Conservation (phyloP, 208 protist species). For the Crithidia thermophila region DNA sequence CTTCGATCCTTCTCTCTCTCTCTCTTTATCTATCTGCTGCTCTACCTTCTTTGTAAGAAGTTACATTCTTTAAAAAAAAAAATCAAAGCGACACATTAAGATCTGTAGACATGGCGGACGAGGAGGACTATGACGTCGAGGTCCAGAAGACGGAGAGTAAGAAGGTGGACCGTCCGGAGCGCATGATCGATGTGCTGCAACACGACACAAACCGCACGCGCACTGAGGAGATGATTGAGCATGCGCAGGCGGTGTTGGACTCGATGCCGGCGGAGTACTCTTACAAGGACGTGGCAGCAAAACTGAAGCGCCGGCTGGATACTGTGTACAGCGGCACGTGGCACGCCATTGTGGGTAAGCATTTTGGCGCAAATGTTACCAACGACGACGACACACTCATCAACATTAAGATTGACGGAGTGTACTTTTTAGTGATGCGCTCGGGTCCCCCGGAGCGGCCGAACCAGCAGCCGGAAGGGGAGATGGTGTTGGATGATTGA, state of each 20-base stretch:
- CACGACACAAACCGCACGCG: constrained; percentile 61
- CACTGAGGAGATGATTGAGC: constrained; percentile 72
- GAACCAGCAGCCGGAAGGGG: constrained; percentile 1
- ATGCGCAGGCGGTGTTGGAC: constrained; percentile 64
- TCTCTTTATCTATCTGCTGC: not conserved
- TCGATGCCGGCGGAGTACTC: constrained; percentile 40
- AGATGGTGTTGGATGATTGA: not conserved
- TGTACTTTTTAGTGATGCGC: constrained; percentile 73
- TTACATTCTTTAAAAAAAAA: not conserved
- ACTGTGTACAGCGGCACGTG: constrained; percentile 67
- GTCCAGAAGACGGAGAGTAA: constrained; percentile 31
- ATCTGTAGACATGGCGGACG: constrained; percentile 57
- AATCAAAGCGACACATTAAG: not conserved
- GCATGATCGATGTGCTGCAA: constrained; percentile 46
- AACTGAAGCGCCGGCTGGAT: constrained; percentile 77
- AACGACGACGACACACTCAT: constrained; percentile 81
- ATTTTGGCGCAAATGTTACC: constrained; percentile 90
- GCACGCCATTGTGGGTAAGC: constrained; percentile 84
- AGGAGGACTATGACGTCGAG: constrained; percentile 52
- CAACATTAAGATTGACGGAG: constrained; percentile 84
- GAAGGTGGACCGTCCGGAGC: constrained; percentile 34
- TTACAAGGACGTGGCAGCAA: constrained; percentile 76
- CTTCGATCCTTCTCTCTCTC: not conserved
- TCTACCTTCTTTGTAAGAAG: not conserved
- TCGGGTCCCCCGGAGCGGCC: constrained; percentile 84